Percentiles rank a stretch among this genome's conserved stretches.
These are phyloP conservation scores for Puccinellia tenuiflora DNA, from an alignment of 176 grass and related monocot genomes.

Conservation along the genomic window DNA sequence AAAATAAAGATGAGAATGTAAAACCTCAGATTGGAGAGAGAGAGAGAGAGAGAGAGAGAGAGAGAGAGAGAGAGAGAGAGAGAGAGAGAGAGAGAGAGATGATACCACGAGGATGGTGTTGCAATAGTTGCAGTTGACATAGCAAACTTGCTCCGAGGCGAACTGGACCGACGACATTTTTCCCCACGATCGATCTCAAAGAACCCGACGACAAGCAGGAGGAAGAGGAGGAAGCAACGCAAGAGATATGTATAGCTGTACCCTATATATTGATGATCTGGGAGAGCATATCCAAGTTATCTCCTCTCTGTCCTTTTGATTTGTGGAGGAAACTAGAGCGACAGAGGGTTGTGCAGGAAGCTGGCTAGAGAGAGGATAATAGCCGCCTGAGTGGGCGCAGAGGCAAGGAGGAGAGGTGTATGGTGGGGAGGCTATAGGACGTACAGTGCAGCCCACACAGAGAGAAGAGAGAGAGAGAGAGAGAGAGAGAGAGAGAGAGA, in stretches of 20 bases:
- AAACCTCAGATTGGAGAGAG: background rate
- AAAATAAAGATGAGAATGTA: background rate
- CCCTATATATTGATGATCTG: constrained; percentile 49
- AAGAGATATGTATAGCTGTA: constrained; percentile 33
- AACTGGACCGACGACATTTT: constrained; percentile 74
- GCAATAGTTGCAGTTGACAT: constrained; percentile 95
- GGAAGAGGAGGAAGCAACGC: constrained; percentile 1
- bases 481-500: background rate
- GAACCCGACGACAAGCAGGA: background rate
- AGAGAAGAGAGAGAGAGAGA: background rate
- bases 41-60: background rate
- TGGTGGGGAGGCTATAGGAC: constrained; percentile 34
- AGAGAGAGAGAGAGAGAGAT: background rate
- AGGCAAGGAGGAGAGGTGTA: constrained; percentile 21
- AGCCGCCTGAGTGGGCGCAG: constrained; percentile 34
- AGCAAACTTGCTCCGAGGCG: constrained; percentile 69
- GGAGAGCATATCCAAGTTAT: constrained; percentile 7
- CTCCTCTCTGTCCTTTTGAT: constrained; percentile 17
- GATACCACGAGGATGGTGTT: constrained; percentile 90
- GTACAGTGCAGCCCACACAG: constrained; percentile 21
- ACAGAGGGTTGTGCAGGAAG: constrained; percentile 37
- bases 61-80: background rate
- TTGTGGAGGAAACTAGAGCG: constrained; percentile 16
- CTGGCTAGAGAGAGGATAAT: constrained; percentile 20
- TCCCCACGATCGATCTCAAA: constrained; percentile 10